A percentile compares a stretch with the other conserved stretches of the same genome.
Evolutionary conservation across 2,329 filamentous ascomycete genomes (phyloP).

Genomic region (Apiospora saccharicola): DNA sequence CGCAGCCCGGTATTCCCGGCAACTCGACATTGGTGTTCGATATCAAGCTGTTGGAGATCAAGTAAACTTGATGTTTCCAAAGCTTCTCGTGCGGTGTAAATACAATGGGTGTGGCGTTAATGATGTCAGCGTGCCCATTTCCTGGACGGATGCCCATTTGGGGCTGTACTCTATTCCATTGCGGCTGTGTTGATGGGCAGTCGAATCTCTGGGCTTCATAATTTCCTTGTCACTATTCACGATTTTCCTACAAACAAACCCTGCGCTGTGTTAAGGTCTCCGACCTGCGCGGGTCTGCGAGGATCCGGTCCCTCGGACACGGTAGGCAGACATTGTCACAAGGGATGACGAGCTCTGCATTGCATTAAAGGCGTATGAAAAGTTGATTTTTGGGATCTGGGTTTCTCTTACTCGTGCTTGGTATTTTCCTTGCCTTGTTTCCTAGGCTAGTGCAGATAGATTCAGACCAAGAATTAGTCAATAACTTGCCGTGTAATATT

Average conservation of each 20-base stretch:
- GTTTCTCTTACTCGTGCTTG: slow-evolving; percentile 35
- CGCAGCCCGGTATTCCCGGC: slow-evolving; percentile 82
- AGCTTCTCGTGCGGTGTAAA: slow-evolving; percentile 15
- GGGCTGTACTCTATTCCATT: slow-evolving; percentile 37
- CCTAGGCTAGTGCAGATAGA: slow-evolving; percentile 32
- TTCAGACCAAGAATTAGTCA: slow-evolving; percentile 20
- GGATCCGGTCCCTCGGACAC: slow-evolving; percentile 45
- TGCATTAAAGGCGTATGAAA: slow-evolving; percentile 59
- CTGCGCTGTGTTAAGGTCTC: slow-evolving; percentile 52
- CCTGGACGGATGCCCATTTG: slow-evolving; percentile 27
- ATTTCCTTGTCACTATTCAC: slow-evolving; percentile 10
- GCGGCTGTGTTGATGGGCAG: slow-evolving; percentile 9
- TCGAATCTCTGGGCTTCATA: slow-evolving; percentile 22
- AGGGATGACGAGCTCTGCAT: slow-evolving; percentile 60
- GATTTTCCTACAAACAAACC: slow-evolving; percentile 26
- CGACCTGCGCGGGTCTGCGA: slow-evolving; percentile 54
- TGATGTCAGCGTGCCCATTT: slow-evolving; percentile 33
- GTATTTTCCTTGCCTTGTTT: slow-evolving; percentile 27
- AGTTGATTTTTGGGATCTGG: slow-evolving; percentile 42
- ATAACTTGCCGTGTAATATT: slow-evolving; percentile 1
- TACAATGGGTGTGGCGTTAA: slow-evolving; percentile 23
- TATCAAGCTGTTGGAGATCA: slow-evolving; percentile 84
- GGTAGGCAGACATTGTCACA: slow-evolving; percentile 49
- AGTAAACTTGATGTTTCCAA: slow-evolving; percentile 58
- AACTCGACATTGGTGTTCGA: slow-evolving; percentile 96